A percentile compares a stretch with the other conserved stretches of the same genome.
phyloP scores from a whole-genome alignment of 495 filamentous ascomycete species.

The Massariosphaeria phaeospora region DNA sequence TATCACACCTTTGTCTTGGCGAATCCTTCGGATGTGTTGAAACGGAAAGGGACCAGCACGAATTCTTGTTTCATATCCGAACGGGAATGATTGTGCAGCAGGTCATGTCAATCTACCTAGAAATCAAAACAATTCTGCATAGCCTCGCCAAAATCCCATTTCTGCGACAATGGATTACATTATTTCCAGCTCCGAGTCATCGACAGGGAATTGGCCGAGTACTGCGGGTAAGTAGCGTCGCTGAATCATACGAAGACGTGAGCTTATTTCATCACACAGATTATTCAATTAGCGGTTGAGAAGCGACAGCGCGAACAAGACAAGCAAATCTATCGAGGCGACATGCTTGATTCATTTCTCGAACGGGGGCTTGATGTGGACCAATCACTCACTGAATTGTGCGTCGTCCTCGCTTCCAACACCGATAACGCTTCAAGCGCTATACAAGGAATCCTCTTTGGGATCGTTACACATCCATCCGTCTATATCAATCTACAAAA shows the following conservation, averaged over 20 bases:
- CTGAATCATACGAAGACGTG: not conserved
- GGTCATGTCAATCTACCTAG: not conserved
- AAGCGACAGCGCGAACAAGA: not conserved
- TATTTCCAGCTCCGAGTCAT: not conserved
- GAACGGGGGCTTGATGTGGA: not conserved
- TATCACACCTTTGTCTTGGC: slow-evolving; percentile 41
- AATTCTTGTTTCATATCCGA: not conserved
- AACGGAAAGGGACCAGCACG: slow-evolving; percentile 33
- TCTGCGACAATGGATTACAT: not conserved
- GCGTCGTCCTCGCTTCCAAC: not conserved
- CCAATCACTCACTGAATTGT: not conserved
- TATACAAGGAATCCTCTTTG: slow-evolving; percentile 3
- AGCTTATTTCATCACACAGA: not conserved
- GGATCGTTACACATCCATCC: slow-evolving; percentile 1
- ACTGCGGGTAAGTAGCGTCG: not conserved
- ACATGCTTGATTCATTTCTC: slow-evolving; percentile 5
- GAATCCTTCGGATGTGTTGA: slow-evolving; percentile 39
- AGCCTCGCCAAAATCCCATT: not conserved
- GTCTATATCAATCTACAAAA: slow-evolving; percentile 6
- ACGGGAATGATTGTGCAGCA: slow-evolving; percentile 6
- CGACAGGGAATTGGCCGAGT: not conserved
- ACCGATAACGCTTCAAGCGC: slow-evolving; percentile 1
- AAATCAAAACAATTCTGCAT: not conserved
- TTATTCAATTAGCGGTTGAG: not conserved
- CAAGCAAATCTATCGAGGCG: not conserved